Conservation (phyloP, 31 red algal species). For the Bonnemaisonia californica region DNA sequence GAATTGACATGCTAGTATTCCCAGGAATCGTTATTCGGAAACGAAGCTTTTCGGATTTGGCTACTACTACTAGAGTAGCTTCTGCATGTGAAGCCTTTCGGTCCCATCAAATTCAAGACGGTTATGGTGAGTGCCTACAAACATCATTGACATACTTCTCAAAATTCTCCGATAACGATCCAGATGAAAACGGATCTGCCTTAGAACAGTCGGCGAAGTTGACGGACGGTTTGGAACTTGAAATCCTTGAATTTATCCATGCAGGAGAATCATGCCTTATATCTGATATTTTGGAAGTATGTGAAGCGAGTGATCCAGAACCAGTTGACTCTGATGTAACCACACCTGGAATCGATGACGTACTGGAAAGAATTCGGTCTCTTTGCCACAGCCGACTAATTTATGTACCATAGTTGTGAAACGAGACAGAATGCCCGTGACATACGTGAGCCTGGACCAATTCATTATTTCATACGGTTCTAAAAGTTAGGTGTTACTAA, state of each 20-base stretch:
- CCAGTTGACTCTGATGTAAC: background rate
- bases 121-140: slow-evolving; percentile 24
- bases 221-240: slow-evolving; percentile 42
- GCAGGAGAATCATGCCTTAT: slow-evolving; percentile 10
- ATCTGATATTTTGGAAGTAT: slow-evolving; percentile 10
- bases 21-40: slow-evolving; percentile 32
- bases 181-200: background rate
- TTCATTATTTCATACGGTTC: too few relatives aligned
- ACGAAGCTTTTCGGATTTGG: background rate
- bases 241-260: slow-evolving; percentile 57
- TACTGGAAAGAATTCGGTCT: background rate
- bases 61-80: background rate
- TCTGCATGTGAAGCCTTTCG: slow-evolving; percentile 47
- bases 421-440: too few relatives aligned
- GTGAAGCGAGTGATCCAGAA: background rate
- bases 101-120: slow-evolving; percentile 40
- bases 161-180: slow-evolving; percentile 4
- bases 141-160: slow-evolving; percentile 13
- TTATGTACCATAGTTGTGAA: background rate
- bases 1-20: slow-evolving; percentile 76
- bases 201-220: slow-evolving; percentile 25
- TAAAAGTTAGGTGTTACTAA: too few relatives aligned
- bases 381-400: background rate
- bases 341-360: background rate
- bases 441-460: too few relatives aligned